Percentiles rank a stretch among this genome's conserved stretches.
These are phyloP conservation scores for Chlorella sp. DNA, from an alignment of 139 green algal species.

Conservation along the genomic window DNA sequence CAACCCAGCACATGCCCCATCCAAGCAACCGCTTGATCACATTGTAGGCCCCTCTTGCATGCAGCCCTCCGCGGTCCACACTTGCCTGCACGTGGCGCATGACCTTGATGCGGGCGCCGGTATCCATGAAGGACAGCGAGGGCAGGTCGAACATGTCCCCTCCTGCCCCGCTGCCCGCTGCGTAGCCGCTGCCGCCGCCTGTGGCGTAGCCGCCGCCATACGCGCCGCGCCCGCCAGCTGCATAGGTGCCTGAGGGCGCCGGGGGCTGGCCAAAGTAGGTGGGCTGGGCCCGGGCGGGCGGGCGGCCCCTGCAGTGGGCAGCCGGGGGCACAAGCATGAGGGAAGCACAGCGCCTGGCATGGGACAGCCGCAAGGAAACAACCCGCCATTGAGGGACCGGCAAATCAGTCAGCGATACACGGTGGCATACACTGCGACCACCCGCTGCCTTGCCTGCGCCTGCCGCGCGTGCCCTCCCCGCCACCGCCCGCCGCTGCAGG, in stretches of 20 bases:
- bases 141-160: conserved; percentile 11
- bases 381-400: too few species aligned
- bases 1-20: too few species aligned
- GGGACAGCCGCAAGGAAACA: too few species aligned
- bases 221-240: too few species aligned
- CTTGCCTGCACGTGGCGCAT: conserved; percentile 47
- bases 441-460: neutral
- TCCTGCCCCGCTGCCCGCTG: neutral
- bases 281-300: neutral
- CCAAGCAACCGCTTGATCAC: too few species aligned
- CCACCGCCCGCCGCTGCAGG: neutral
- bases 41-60: too few species aligned
- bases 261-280: neutral
- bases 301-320: neutral
- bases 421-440: too few species aligned
- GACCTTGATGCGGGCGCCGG: conserved; percentile 40
- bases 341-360: too few species aligned
- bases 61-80: too few species aligned
- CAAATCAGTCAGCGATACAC: too few species aligned
- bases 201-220: neutral
- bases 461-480: neutral
- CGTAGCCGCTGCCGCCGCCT: neutral
- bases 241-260: neutral
- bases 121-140: conserved; percentile 23
- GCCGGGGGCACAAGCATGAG: too few species aligned